Evolutionary conservation across 176 grass and related monocot genomes (phyloP), one percentile per base, ranked within the genome.

Genomic region (Oryza australiensis): DNA sequence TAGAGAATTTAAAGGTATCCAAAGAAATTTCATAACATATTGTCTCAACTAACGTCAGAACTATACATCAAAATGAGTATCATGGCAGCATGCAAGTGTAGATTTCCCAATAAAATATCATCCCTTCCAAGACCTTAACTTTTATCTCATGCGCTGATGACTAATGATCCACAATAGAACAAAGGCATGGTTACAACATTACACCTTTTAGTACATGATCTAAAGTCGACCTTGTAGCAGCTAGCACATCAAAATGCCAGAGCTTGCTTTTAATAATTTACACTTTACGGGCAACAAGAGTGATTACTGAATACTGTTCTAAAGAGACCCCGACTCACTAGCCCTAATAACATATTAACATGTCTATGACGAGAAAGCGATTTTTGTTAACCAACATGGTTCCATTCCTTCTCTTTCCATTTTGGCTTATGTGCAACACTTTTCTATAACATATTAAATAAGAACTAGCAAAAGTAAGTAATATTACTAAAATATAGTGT

Each of bases 401-500:
- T 35, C 2, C 2, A 73, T 82, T 73, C 40, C 24, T 28, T 60
- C 27, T 38, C 24, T 22, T 71, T 23, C 12, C 1, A 29, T 46
- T 40, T 33, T 22, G 57, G 22, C 14, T 77, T 34, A 51, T 79
- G 38, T 5, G 64, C 24, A 68, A 48, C 45, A 32, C 49, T 9
- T 48, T 10, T 46, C 20, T 62, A 71, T 9, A 0, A 3, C n/a
- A 14, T 24, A 66, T 10, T 40, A 74, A 32, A 75, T 59, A 81
- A 12, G 63, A 84, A 70, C 23, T 69, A 7, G 26, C 30, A 74
- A 29, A 35, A 27, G 3, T 69, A 67, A 79, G 34, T 38, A 77
- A 7, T 29, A 62, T 28, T 55, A 35, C 7, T 22, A 48, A 82
- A 72, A 72, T 62, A 5, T 8, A 77, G 35, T 26, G 43, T 37